phyloP scores from a whole-genome alignment of 257 asterid genomes.

The Ajuga chamaepitys region DNA sequence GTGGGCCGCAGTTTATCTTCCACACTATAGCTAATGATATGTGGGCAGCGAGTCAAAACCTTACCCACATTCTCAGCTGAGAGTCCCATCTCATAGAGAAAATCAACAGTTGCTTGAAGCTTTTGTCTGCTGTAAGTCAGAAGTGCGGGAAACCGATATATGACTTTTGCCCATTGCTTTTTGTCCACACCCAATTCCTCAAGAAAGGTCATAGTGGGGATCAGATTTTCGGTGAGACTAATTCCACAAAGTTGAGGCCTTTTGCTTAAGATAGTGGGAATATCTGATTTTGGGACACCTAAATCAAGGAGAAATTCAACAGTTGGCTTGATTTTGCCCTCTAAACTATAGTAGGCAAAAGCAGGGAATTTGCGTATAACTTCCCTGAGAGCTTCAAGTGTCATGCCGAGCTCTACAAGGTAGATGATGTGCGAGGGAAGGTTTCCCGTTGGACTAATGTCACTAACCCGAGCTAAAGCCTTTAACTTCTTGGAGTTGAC shows the following conservation, averaged over 20 bases:
- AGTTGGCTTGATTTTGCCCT: too few species aligned
- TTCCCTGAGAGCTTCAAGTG: conserved; percentile 56
- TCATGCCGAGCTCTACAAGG: conserved; percentile 90
- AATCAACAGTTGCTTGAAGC: conserved; percentile 63
- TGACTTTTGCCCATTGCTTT: conserved; percentile 87
- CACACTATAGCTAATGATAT: conserved; percentile 79
- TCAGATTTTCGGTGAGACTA: conserved; percentile 77
- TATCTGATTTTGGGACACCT: conserved; percentile 61
- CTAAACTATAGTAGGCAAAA: conserved; percentile 85
- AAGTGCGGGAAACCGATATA: conserved; percentile 85
- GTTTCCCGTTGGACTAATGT: conserved; percentile 48
- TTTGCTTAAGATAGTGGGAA: conserved; percentile 61
- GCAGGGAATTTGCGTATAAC: conserved; percentile 84
- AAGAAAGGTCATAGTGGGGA: conserved; percentile 83
- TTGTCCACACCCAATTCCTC: conserved; percentile 84
- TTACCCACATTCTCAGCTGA: conserved; percentile 74
- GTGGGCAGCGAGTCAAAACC: conserved; percentile 75
- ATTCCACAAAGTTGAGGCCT: conserved; percentile 98
- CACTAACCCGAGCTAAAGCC: conserved; percentile 79
- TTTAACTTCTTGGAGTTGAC: conserved; percentile 49
- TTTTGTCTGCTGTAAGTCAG: conserved; percentile 84
- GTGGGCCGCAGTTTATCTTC: conserved; percentile 83
- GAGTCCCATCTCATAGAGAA: conserved; percentile 83
- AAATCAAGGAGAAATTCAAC: too few species aligned
- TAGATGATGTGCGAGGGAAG: conserved; percentile 71